Evolutionary conservation across 139 green algal species (phyloP), one percentile per base, ranked within the genome.

Genomic region (Monoraphidium neglectum): DNA sequence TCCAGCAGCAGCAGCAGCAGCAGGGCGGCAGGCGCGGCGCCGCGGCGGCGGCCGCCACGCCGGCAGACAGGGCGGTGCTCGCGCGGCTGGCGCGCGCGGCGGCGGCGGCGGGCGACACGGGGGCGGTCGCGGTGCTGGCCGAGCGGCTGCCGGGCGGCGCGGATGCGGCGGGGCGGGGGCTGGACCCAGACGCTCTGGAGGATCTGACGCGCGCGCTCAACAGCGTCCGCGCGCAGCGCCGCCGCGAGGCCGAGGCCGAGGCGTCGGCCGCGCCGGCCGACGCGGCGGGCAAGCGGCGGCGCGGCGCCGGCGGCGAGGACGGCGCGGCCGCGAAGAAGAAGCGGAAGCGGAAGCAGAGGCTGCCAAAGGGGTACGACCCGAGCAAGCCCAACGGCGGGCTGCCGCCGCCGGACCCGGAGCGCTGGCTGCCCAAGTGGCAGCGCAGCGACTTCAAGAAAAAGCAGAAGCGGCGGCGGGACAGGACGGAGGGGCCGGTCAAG

Each of bases 391-490:
- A 77, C 56, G 86, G 86, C 16, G 86, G 86, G 47, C 90, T 77
- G 84, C 32, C 82, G 1, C 91, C 93, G 2, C 92, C 94, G 1
- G 92, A 99, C 80, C 94, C 96, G 2, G 95, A 99, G 86, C 90
- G 95, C 59, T 99, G 95, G 95, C 85, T 99, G 71, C 94, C 95
- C 54, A 97, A 96, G 83, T 96, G 93, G 89, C 90, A 99, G 76
- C 88, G 95, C 46, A 83, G 84, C 32, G 92, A 94, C 13, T 91
- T 85, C 72, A 95, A 94, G 82, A 92, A 91, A 68, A 84, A 87
- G 72, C 79, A 79, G 81, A 38, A 81, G 69, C 59, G 51, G 33
- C 30, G 80, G 33, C 68, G 33, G 68, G 92, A 92, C 38, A 92
- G 90, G 72, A 90, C 95, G 84, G 92, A 78, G 63, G 63, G 72